A percentile compares a stretch with the other conserved stretches of the same genome.
Evolutionary conservation across 345 rosid genomes (phyloP).

Genomic region (Draba incana): DNA sequence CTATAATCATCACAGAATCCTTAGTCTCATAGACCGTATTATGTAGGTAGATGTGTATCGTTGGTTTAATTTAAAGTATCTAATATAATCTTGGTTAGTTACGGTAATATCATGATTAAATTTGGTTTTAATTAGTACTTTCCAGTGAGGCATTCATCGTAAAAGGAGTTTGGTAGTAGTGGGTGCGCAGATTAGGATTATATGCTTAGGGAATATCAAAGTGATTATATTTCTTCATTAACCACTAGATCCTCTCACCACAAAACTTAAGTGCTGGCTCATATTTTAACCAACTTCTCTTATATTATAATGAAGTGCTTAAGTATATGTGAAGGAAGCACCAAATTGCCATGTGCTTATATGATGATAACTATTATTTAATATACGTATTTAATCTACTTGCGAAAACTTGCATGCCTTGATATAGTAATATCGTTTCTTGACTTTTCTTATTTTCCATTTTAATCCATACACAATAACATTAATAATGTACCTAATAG

Average conservation of each 20-base stretch:
- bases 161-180: constrained; percentile 39
- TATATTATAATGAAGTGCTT: constrained; percentile 15
- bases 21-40: constrained; percentile 19
- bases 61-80: constrained; percentile 4
- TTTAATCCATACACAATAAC: constrained; percentile 17
- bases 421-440: constrained; percentile 19
- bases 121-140: constrained; percentile 28
- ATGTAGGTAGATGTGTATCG: constrained; percentile 5
- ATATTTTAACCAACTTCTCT: constrained; percentile 20
- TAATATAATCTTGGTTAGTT: constrained; percentile 29
- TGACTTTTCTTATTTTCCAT: constrained; percentile 24
- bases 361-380: constrained; percentile 22
- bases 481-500: constrained; percentile 11
- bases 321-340: constrained; percentile 34
- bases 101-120: constrained; percentile 26
- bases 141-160: constrained; percentile 27
- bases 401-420: constrained; percentile 28
- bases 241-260: constrained; percentile 30
- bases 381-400: neutral
- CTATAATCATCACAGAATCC: constrained; percentile 32
- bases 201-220: constrained; percentile 37
- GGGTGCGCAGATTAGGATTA: constrained; percentile 27
- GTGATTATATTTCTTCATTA: constrained; percentile 20
- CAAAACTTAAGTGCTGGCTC: constrained; percentile 34
- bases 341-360: constrained; percentile 40